phyloP scores from a whole-genome alignment of 1,139 yeast genomes.

The Pichia sp. region DNA sequence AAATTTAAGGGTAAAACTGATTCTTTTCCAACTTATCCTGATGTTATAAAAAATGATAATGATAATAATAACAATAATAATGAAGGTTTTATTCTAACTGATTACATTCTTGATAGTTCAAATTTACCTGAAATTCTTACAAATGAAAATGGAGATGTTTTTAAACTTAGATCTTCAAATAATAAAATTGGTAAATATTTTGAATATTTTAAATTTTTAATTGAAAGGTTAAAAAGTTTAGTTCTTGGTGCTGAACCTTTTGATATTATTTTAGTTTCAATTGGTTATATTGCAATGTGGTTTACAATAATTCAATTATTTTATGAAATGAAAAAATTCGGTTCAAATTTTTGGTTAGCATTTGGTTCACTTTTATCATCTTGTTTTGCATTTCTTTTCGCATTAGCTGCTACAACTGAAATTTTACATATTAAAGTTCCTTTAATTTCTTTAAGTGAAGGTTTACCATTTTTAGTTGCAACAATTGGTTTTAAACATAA shows the following conservation, averaged over 20 bases:
- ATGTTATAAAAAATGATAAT: conserved; percentile 24
- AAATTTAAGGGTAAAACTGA: conserved; percentile 35
- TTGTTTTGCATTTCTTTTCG: conserved; percentile 79
- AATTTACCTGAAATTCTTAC: conserved; percentile 32
- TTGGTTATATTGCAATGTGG: conserved; percentile 89
- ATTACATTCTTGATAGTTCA: conserved; percentile 27
- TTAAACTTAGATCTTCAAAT: conserved; percentile 64
- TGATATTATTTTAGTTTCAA: conserved; percentile 72
- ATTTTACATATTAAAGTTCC: conserved; percentile 55
- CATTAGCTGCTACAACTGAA: conserved; percentile 60
- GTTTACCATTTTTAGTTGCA: conserved; percentile 89
- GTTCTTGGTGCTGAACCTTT: conserved; percentile 78
- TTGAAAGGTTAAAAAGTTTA: conserved; percentile 44
- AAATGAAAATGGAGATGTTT: conserved; percentile 36
- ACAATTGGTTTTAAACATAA: conserved; percentile 91
- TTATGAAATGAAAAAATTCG: conserved; percentile 69
- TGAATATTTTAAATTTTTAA: conserved; percentile 47
- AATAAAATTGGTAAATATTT: conserved; percentile 56
- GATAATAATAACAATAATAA: conserved; percentile 20
- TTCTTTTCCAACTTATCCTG: conserved; percentile 26
- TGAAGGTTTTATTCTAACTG: conserved; percentile 28
- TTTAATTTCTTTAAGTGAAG: conserved; percentile 76
- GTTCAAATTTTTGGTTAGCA: conserved; percentile 88
- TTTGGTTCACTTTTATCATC: conserved; percentile 77
- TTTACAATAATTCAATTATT: conserved; percentile 76